Conservation (phyloP, 257 asterid species). For the Sherardia arvensis region DNA sequence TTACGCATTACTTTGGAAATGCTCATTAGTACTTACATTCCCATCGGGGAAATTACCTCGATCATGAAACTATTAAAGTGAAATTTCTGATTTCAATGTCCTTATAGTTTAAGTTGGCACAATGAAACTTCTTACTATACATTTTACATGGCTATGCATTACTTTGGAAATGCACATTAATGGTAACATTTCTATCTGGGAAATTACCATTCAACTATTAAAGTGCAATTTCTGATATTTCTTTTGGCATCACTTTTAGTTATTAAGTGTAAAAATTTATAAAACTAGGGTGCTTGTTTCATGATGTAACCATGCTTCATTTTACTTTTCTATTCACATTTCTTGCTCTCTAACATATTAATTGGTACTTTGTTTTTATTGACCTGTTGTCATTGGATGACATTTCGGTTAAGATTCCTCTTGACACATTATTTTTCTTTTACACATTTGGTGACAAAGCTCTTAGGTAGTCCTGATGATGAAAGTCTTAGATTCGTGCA, state of each 20-base stretch:
- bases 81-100: neutral
- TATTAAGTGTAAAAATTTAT: neutral
- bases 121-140: too few species aligned
- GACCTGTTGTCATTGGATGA: neutral
- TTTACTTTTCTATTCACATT: neutral
- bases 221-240: neutral
- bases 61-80: neutral
- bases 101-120: too few species aligned
- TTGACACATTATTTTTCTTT: conserved; percentile 3
- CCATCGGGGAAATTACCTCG: neutral
- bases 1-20: neutral
- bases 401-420: neutral
- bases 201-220: neutral
- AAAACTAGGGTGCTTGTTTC: neutral
- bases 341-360: neutral
- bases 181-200: neutral
- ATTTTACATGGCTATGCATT: too few species aligned
- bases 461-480: conserved; percentile 48
- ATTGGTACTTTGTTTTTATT: neutral
- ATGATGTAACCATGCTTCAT: neutral
- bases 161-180: neutral
- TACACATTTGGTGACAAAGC: conserved; percentile 15
- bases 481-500: conserved; percentile 50
- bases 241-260: neutral
- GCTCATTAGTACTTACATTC: neutral